These are phyloP conservation scores for Podaxis sp. DNA, from an alignment of 768 basidiomycete genomes.

Conservation along the genomic window DNA sequence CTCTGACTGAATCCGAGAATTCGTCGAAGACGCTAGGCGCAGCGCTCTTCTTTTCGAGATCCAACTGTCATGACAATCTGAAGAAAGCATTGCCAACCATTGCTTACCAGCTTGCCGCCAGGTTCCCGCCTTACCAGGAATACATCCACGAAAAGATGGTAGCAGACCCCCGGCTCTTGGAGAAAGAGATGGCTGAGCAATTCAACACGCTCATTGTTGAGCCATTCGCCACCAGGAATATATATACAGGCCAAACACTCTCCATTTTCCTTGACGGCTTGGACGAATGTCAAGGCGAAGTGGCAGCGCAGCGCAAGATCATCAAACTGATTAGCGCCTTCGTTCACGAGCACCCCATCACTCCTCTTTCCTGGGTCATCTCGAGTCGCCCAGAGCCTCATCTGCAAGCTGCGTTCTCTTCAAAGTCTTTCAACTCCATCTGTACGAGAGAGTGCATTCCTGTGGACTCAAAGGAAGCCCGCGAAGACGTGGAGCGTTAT, in stretches of 20 bases:
- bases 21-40: neutral
- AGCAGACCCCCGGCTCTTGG: constrained; percentile 21
- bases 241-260: neutral
- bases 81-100: constrained; percentile 22
- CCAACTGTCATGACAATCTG: neutral
- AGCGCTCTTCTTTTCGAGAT: neutral
- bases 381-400: neutral
- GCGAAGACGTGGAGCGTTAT: neutral
- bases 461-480: neutral
- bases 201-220: constrained; percentile 22
- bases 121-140: constrained; percentile 17
- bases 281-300: neutral
- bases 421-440: neutral
- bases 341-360: neutral
- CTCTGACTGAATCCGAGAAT: neutral
- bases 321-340: neutral
- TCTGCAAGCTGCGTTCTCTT: neutral
- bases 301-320: neutral
- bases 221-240: constrained; percentile 9
- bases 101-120: constrained; percentile 24
- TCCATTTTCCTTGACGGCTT: neutral
- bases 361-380: neutral
- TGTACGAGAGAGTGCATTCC: neutral
- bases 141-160: constrained; percentile 20
- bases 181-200: constrained; percentile 21